Base-by-base conservation (phyloP, 2,329 filamentous ascomycete species). In the Pleurostoma richardsiae region DNA sequence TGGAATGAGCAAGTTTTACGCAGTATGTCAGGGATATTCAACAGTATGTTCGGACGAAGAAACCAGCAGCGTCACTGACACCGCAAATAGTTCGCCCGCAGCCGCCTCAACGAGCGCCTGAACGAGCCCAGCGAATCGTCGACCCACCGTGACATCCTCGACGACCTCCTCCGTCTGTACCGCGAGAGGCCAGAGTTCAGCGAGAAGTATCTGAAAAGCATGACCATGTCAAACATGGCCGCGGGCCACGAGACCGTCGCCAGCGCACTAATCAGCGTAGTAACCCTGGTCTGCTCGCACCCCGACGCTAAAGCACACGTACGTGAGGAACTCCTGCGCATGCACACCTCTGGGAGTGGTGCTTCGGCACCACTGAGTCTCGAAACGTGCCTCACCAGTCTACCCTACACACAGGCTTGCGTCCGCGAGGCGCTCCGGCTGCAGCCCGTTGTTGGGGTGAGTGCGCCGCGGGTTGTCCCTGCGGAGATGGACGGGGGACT, bases 221-320 rank as follows among this genome's bases (percentile, higher is more conserved):
- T 79, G 64, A 73, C 72, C 3, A 63, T 77, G 3, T 78, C 76
- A 2, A 79, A 79, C 51, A 79, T 79, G 52, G 76, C 76, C 8
- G 76, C 76, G 1, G 76, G 76, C 0, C 76, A 79, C 49, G 76
- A 79, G 53, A 79, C 76, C 0, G 67, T 78, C 63, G 73, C 73
- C 8, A 75, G 75, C 1, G 75, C 76, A 0, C 55, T 79, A 6
- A 77, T 74, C 1, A 70, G 76, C 3, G 61, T 68, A 27, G 56
- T 80, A 41, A 61, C 71, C 42, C 69, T 76, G 64, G 62, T 80
- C 27, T 72, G 66, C 1, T 66, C 67, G 0, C 64, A 73, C 30
- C 39, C 54, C 0, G 52, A 57, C 0, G 59, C 67, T 0, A 68
- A 71, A 39, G 28, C 47, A 1, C 58, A 52, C 3, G 62, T 73